Percentiles rank a stretch among this genome's conserved stretches.
Evolutionary conservation across 352 stramenopile genomes (phyloP).

Genomic region (Globisporangium radiosum): DNA sequence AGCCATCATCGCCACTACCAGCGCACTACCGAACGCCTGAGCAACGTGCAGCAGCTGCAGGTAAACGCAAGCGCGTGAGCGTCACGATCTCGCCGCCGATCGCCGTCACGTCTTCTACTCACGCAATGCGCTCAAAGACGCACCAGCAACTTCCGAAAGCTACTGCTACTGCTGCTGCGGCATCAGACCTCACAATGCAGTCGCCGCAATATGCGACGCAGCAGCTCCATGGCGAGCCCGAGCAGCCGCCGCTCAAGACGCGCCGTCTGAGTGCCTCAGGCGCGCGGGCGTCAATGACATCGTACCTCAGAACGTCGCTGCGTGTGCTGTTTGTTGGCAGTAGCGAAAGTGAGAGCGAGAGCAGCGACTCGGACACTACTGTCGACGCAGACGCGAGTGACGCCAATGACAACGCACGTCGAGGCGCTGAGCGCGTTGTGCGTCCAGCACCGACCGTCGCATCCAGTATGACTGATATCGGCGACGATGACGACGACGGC

Average conservation of each 20-base stretch:
- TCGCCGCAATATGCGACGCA: slow-evolving; percentile 7
- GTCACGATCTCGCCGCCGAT: slow-evolving; percentile 11
- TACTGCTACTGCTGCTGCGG: too few species aligned
- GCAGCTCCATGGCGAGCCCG: neutral
- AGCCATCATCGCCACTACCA: neutral
- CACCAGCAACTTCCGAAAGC: neutral
- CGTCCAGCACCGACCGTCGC: neutral
- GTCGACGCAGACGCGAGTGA: neutral
- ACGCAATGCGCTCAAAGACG: neutral
- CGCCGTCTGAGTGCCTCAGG: slow-evolving; percentile 6
- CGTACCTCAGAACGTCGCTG: slow-evolving; percentile 1
- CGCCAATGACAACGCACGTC: too few species aligned
- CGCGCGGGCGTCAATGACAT: neutral
- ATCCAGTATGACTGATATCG: neutral
- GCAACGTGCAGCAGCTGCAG: neutral
- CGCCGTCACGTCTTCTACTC: neutral
- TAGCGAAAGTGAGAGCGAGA: neutral
- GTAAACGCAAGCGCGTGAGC: slow-evolving; percentile 9
- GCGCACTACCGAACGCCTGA: slow-evolving; percentile 6
- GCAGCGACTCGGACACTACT: neutral
- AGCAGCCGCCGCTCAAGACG: slow-evolving; percentile 12
- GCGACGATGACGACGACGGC: neutral
- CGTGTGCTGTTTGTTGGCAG: slow-evolving; percentile 3
- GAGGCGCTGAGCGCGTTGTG: slow-evolving; percentile 1
- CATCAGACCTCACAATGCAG: neutral